Evolutionary conservation across 805 yeast genomes (phyloP), one percentile per base, ranked within the genome.

Genomic region (Yamadazyma takamatsuzukensis): DNA sequence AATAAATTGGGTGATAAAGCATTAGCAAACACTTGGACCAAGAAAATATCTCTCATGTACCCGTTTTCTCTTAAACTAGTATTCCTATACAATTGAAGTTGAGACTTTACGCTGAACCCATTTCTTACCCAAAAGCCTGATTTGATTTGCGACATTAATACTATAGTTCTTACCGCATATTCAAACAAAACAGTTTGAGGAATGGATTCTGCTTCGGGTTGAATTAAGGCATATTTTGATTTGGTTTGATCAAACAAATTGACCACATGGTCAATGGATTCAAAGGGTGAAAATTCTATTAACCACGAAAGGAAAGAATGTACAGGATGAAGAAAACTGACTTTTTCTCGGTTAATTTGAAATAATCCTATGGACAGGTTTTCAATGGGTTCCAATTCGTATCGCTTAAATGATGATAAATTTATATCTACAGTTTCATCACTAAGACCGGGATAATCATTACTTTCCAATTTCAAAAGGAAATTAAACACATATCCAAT

Each of bases 51-150:
- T 44, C 95, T 71, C 45, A 78, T 67, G 50, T 72, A 89, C 0
- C 96, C 95, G 39, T 77, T 76, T 42, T 89, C 97, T 34, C 97
- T 67, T 30, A 89, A 68, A 4, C 87, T 83, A 9, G 88, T 73
- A 37, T 76, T 80, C 24, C 83, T 73, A 53, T 90, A 90, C 36
- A 88, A 78, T 44, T 79, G 82, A 42, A 83, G 69, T 51, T 90
- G 97, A 16, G 80, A 78, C 25, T 83, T 70, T 4, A 87, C 78
- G 25, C 89, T 81, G 37, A 76, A 72, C 0, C 98, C 98, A 56
- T 90, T 90, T 48, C 97, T 73, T 0, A 90, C 96, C 97, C 97
- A 90, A 36, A 83, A 73, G 0, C 96, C 96, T 0, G 83, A 78
- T 39, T 85, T 81, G 6, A 90, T 83, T 48, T 93, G 97, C 0